Base-by-base conservation (phyloP, 1,139 yeast species). In the Candida anutae region DNA sequence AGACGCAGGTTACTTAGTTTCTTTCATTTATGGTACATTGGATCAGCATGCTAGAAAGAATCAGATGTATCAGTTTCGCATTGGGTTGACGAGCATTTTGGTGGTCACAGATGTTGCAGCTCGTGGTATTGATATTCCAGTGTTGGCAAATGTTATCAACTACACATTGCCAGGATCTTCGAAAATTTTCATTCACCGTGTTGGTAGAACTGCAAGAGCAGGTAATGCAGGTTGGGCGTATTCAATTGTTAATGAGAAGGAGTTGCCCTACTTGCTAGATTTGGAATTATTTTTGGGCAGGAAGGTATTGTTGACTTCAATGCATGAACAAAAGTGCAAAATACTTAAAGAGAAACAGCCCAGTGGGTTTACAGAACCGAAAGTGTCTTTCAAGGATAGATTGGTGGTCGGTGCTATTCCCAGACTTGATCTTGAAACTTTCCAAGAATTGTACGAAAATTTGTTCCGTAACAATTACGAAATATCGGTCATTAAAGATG, bases 81-180 rank as follows among this genome's bases (percentile, higher is more conserved):
- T 77, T 1, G 98, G 97, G 1, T 62, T 82, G 29, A 77, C 96
- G 3, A 74, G 83, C 21, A 54, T 90, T 12, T 56, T 90, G 52
- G 96, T 90, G 6, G 98, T 93, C 31, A 90, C 99, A 2, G 99
- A 90, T 62, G 97, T 90, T 38, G 98, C 98, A 16, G 98, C 98
- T 4, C 82, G 98, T 66, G 99, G 99, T 78, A 88, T 90, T 39
- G 99, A 93, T 74, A 85, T 90, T 40, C 99, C 99, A 0, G 77
- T 90, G 35, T 70, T 90, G 49, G 95, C 97, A 10, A 88, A 90
- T 47, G 98, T 90, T 28, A 69, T 90, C 43, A 93, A 90, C 53
- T 88, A 75, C 53, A 77, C 95, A 1, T 64, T 90, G 33, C 98
- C 99, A 4, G 80, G 88, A 1, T 80, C 94, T 2, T 87, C 96